Evolutionary conservation across 306 rosid species (phyloP).

Genomic region (Sindora glabra): DNA sequence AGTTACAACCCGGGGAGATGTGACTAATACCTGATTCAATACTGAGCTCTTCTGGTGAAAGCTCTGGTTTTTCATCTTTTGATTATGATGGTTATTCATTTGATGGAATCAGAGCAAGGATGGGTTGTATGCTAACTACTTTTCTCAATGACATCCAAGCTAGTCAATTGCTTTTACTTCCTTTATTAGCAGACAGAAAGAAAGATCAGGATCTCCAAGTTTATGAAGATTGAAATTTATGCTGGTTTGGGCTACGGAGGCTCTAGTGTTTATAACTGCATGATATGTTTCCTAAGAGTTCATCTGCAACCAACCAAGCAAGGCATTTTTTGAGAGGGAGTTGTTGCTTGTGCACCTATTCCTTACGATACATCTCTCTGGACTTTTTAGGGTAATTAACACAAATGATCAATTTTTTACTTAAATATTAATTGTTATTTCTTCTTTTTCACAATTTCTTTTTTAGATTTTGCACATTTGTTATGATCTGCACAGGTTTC

Average conservation of each 20-base stretch:
- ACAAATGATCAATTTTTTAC: not conserved
- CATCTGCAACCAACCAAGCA: constrained; percentile 61
- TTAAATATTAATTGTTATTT: not conserved
- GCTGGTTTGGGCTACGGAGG: constrained; percentile 16
- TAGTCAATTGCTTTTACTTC: constrained; percentile 49
- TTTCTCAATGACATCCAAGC: constrained; percentile 46
- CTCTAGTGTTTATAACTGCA: constrained; percentile 22
- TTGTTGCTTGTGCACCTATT: constrained; percentile 65
- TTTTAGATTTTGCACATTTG: not conserved
- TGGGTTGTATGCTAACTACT: constrained; percentile 31
- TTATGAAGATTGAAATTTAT: constrained; percentile 29
- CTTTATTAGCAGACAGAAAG: constrained; percentile 32
- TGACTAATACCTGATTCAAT: constrained; percentile 9
- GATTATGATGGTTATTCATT: constrained; percentile 23
- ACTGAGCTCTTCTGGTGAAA: constrained; percentile 14
- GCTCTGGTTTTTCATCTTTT: constrained; percentile 12
- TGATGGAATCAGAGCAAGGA: constrained; percentile 50
- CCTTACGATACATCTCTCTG: constrained; percentile 49
- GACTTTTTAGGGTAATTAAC: constrained; percentile 63
- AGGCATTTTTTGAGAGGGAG: constrained; percentile 85
- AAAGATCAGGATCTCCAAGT: constrained; percentile 23
- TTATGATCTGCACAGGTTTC: not conserved
- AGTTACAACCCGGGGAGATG: constrained; percentile 17
- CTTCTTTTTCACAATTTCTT: no score
- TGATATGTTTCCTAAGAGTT: constrained; percentile 62